Evolutionary conservation across 1,284 basidiomycete species (phyloP).

Genomic region (Naganishia albida): DNA sequence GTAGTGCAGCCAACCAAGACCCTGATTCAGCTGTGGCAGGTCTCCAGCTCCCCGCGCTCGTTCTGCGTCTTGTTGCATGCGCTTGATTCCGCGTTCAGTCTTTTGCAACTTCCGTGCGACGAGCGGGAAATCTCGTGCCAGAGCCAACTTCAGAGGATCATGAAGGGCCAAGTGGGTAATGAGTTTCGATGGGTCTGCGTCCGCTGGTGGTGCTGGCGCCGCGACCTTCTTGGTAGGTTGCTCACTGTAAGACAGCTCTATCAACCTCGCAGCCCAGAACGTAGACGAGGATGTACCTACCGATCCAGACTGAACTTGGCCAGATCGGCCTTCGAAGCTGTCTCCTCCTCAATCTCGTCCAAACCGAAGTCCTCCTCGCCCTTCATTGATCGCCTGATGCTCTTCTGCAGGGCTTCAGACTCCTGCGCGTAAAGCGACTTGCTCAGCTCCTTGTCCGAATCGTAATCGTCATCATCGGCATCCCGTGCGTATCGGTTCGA

Average conservation of each 20-base stretch:
- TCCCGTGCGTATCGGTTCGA: conserved; percentile 44
- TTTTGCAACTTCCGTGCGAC: conserved; percentile 53
- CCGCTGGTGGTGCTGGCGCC: conserved; percentile 13
- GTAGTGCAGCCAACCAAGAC: conserved; percentile 54
- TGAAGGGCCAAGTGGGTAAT: conserved; percentile 75
- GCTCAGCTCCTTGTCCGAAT: conserved; percentile 64
- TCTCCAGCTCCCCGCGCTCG: conserved; percentile 28
- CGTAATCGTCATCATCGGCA: conserved; percentile 68
- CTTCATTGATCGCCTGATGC: conserved; percentile 68
- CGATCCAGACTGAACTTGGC: conserved; percentile 13
- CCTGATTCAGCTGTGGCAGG: conserved; percentile 45
- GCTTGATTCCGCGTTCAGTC: conserved; percentile 50
- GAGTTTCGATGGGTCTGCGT: conserved; percentile 49
- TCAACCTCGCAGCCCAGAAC: too few relatives aligned
- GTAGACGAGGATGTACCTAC: neutral
- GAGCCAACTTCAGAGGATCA: conserved; percentile 69
- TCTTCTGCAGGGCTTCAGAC: conserved; percentile 75
- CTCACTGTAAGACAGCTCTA: neutral
- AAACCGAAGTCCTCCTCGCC: conserved; percentile 82
- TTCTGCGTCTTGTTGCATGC: conserved; percentile 40
- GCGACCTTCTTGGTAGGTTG: conserved; percentile 11
- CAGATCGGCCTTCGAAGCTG: conserved; percentile 44
- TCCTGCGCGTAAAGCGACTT: conserved; percentile 85
- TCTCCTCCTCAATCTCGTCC: conserved; percentile 59
- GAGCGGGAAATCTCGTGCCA: conserved; percentile 59